Evolutionary conservation across 441 rosid genomes (phyloP).

Genomic region (Aleurites moluccanus): DNA sequence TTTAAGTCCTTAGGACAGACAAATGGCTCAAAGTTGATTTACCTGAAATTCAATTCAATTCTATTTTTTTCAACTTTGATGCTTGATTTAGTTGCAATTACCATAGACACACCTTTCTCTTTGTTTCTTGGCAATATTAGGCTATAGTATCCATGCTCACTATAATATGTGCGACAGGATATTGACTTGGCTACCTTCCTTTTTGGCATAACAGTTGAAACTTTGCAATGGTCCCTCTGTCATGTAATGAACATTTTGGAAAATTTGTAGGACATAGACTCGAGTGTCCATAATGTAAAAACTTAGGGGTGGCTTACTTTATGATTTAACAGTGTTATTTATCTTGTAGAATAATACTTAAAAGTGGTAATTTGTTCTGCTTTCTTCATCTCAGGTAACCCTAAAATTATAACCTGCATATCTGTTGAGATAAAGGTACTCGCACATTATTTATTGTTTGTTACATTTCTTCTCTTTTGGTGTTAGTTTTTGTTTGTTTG

Average conservation of each 20-base stretch:
- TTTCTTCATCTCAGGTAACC: conserved; percentile 47
- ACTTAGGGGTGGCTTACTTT: background rate
- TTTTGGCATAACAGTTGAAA: background rate
- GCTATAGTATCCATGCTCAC: background rate
- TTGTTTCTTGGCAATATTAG: background rate
- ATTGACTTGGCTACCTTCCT: background rate
- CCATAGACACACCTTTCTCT: background rate
- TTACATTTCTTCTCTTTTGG: background rate
- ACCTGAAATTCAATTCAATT: background rate
- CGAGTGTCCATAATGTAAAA: too few relatives aligned
- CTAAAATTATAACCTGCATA: conserved; percentile 55
- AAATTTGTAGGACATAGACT: background rate
- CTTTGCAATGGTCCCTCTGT: background rate
- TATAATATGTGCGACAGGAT: background rate
- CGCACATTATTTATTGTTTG: background rate
- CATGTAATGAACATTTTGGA: background rate
- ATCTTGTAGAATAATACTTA: background rate
- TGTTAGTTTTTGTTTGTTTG: background rate
- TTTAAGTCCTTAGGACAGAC: background rate
- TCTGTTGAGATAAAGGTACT: conserved; percentile 90
- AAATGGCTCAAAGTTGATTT: background rate
- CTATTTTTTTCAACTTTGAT: background rate
- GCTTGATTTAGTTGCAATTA: background rate
- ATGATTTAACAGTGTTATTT: background rate
- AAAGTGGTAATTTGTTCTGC: conserved; percentile 18